phyloP scores from a whole-genome alignment of 2,329 filamentous ascomycete genomes.

The Pyrenochaeta sp. region DNA sequence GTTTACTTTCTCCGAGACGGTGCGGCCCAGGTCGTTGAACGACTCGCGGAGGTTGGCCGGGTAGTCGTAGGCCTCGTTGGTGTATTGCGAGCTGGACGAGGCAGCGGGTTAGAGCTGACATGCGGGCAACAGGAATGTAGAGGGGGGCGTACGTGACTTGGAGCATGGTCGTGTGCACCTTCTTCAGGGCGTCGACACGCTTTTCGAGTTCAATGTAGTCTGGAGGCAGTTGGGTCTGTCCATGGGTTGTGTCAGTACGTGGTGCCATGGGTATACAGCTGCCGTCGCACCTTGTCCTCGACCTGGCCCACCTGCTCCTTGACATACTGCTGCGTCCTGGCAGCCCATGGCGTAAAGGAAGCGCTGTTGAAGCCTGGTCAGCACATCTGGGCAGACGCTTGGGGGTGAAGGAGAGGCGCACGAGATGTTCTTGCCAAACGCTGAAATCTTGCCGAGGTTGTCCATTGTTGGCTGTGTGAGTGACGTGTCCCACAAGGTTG shows the following conservation, averaged over 20 bases:
- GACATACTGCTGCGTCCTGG: slow-evolving; percentile 94
- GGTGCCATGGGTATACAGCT: too few relatives aligned
- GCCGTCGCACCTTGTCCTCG: slow-evolving; percentile 84
- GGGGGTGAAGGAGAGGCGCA: slow-evolving; percentile 51
- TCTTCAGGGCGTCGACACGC: slow-evolving; percentile 95
- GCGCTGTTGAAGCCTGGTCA: slow-evolving; percentile 68
- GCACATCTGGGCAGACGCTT: slow-evolving; percentile 25
- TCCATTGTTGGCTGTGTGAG: slow-evolving; percentile 62
- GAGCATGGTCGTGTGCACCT: slow-evolving; percentile 96
- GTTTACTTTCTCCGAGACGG: slow-evolving; percentile 92
- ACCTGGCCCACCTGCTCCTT: slow-evolving; percentile 96
- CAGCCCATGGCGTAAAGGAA: slow-evolving; percentile 89
- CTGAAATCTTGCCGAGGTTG: slow-evolving; percentile 76
- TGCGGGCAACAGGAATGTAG: background rate
- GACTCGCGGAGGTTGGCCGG: slow-evolving; percentile 98
- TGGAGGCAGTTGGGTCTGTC: slow-evolving; percentile 91
- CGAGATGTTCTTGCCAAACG: slow-evolving; percentile 76
- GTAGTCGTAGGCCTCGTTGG: slow-evolving; percentile 89
- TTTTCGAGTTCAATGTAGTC: slow-evolving; percentile 99
- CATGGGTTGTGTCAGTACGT: slow-evolving; percentile 28
- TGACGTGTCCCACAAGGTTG: background rate
- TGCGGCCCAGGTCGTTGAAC: slow-evolving; percentile 94
- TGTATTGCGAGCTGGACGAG: slow-evolving; percentile 80
- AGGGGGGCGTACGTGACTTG: slow-evolving; percentile 79
- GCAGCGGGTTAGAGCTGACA: slow-evolving; percentile 21